A percentile compares a stretch with the other conserved stretches of the same genome.
These are phyloP conservation scores for Salvia sclarea DNA, from an alignment of 305 asterid genomes.

Conservation along the genomic window DNA sequence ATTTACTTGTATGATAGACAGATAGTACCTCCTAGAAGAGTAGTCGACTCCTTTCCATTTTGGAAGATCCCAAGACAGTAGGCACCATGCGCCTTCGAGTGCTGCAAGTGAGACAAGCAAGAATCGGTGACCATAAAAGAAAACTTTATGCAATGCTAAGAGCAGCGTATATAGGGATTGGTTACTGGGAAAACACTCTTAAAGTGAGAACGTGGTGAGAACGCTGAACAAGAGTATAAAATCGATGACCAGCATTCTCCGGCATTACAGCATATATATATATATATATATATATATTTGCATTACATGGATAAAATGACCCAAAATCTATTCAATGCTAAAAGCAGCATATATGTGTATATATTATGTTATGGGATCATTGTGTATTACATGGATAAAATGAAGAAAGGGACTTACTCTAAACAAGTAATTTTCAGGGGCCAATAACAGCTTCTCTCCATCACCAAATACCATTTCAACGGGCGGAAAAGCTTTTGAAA, in stretches of 20 bases:
- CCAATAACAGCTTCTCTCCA: constrained; percentile 75
- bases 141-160: constrained; percentile 24
- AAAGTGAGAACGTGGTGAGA: too few species aligned
- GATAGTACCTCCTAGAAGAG: constrained; percentile 86
- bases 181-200: too few species aligned
- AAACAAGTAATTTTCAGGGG: constrained; percentile 95
- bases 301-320: too few species aligned
- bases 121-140: constrained; percentile 15
- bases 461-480: constrained; percentile 86
- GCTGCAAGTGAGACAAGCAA: constrained; percentile 46
- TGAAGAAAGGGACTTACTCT: constrained; percentile 55
- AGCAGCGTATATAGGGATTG: too few species aligned
- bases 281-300: too few species aligned
- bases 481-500: constrained; percentile 70
- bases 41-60: constrained; percentile 92
- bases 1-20: too few species aligned
- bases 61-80: constrained; percentile 96
- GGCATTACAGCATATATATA: too few species aligned
- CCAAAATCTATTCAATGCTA: too few species aligned
- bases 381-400: constrained; percentile 23
- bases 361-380: not conserved
- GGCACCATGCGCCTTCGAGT: constrained; percentile 86
- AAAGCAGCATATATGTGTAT: too few species aligned
- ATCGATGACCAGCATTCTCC: too few species aligned
- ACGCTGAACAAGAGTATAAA: too few species aligned